Percentiles rank a stretch among this genome's conserved stretches.
These are phyloP conservation scores for Solanum corneliomulleri DNA, from an alignment of 257 asterid species.

Conservation along the genomic window DNA sequence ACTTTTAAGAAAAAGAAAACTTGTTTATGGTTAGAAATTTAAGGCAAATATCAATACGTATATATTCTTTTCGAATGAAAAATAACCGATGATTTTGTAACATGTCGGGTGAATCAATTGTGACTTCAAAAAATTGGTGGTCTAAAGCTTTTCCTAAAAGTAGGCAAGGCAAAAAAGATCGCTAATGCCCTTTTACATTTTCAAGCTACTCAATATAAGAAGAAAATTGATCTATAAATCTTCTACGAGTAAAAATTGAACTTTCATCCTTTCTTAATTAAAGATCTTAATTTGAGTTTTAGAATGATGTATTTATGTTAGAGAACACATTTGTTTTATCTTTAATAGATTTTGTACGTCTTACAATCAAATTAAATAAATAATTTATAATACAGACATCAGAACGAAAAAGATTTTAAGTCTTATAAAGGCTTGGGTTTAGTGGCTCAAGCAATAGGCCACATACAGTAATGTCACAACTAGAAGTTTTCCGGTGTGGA, in stretches of 20 bases:
- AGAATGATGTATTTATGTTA: not conserved
- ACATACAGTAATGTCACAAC: not conserved
- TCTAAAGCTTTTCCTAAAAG: not conserved
- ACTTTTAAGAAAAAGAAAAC: too few relatives aligned
- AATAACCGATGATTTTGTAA: not conserved
- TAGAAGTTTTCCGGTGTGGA: not conserved
- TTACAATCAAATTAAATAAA: not conserved
- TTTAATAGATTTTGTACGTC: not conserved
- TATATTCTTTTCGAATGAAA: not conserved
- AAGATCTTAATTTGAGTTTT: not conserved
- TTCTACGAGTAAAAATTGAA: too few relatives aligned
- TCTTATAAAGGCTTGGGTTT: not conserved
- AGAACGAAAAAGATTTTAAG: not conserved
- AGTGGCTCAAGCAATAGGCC: not conserved
- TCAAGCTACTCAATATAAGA: not conserved
- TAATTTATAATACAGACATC: rapidly evolving
- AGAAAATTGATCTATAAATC: not conserved
- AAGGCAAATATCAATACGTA: not conserved
- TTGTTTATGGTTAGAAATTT: not conserved
- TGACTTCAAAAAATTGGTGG: not conserved
- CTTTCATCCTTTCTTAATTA: too few relatives aligned
- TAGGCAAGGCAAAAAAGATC: not conserved
- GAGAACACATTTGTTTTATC: not conserved
- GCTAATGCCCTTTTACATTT: not conserved
- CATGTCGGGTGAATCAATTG: not conserved